Percentiles rank a stretch among this genome's conserved stretches.
Conservation (phyloP, 1,139 yeast genomes). For the Ogataea hybrid region DNA sequence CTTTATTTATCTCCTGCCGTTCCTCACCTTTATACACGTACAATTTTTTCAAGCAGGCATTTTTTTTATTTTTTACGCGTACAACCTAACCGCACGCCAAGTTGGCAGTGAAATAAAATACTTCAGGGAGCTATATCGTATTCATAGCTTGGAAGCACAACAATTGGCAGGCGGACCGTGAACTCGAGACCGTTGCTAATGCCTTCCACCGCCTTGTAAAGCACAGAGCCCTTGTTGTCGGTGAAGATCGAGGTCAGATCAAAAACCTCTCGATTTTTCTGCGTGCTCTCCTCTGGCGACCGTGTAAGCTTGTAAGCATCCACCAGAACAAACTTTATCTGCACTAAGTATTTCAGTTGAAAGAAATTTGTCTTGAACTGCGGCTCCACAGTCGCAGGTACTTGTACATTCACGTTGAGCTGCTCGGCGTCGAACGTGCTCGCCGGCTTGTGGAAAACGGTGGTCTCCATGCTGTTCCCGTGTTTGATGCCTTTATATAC, state of each 20-base stretch:
- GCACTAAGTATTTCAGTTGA: slow-evolving; percentile 28
- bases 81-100: background rate
- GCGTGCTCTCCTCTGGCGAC: background rate
- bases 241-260: slow-evolving; percentile 31
- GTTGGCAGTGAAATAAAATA: slow-evolving; percentile 1
- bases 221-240: slow-evolving; percentile 31
- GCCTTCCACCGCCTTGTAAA: slow-evolving; percentile 30
- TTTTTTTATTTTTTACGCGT: background rate
- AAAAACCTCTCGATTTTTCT: slow-evolving; percentile 9
- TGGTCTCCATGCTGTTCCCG: slow-evolving; percentile 25
- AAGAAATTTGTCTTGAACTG: slow-evolving; percentile 34
- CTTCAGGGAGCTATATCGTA: slow-evolving; percentile 20
- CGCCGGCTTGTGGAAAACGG: slow-evolving; percentile 26
- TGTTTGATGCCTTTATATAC: slow-evolving; percentile 21
- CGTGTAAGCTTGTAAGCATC: slow-evolving; percentile 18
- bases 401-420: slow-evolving; percentile 25
- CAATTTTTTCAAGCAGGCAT: background rate
- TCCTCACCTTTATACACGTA: slow-evolving; percentile 7
- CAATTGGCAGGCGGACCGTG: slow-evolving; percentile 31
- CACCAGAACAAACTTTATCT: slow-evolving; percentile 30
- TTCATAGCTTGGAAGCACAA: slow-evolving; percentile 33
- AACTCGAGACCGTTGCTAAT: slow-evolving; percentile 32
- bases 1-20: background rate
- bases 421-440: slow-evolving; percentile 27
- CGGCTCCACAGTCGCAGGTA: slow-evolving; percentile 30